Evolutionary conservation across 176 grass and related monocot genomes (phyloP), one percentile per base, ranked within the genome.

Genomic region (Coix lacrymajobi): DNA sequence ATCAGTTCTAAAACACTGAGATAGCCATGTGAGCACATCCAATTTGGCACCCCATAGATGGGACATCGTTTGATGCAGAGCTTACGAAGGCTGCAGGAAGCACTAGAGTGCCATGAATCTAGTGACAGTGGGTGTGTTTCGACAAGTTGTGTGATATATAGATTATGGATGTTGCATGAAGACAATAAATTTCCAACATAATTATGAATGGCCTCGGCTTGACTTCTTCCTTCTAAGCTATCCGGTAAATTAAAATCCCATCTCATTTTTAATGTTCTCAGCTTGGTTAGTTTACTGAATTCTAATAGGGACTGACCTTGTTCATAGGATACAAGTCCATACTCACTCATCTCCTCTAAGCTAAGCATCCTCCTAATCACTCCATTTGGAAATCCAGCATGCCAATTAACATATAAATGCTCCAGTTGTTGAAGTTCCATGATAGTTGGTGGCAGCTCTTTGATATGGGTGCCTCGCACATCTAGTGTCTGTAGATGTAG

Each of bases 381-480:
- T 13, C 71, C 81, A 2, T 66, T n/a, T 1, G 81, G 60, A 75
- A 83, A 52, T 30, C 6, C 22, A 62, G 7, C 5, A 1, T 7
- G 0, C 0, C 0, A 3, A 6, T 20, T 0, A 37, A 83, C 31
- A 75, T 83, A 66, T 14, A 83, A 48, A 75, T 4, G 70, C 14
- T 20, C 14, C 22, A 83, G 12, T 29, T 44, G 19, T 30, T 29
- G 41, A 29, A 83, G 81, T 33, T 34, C 32, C 1, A 33, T 4
- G 33, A 83, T 48, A 28, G 43, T 28, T 0, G 15, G 19, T 1
- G 81, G 70, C 32, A 75, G 6, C 19, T 52, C 60, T 65, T 6
- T 0, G n/a, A 75, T 49, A 0, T 0, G 0, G 1, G 41, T 6
- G 1, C 1, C 1, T 11, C 7, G 11, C 8, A 82, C 1, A 43